Conservation (phyloP, 768 basidiomycete genomes). For the Termitomyces bulborhizus region DNA sequence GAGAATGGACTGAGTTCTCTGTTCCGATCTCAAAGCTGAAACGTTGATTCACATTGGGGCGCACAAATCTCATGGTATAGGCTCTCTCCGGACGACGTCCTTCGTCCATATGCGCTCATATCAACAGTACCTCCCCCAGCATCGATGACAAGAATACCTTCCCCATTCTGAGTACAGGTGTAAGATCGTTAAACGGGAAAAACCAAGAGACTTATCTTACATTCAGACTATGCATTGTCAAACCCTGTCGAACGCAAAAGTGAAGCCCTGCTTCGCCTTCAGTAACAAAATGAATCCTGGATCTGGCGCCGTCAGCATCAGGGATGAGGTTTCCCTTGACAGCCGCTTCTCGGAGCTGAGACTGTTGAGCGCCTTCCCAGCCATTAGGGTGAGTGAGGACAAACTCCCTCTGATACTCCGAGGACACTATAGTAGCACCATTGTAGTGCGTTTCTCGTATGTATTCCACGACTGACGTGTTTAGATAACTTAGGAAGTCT, state of each 20-base stretch:
- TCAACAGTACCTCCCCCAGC: constrained; percentile 52
- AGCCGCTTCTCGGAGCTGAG: constrained; percentile 40
- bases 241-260: constrained; percentile 37
- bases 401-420: constrained; percentile 31
- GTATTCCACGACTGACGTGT: constrained; percentile 29
- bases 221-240: constrained; percentile 22
- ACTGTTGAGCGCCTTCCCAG: constrained; percentile 50
- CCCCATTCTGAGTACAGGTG: constrained; percentile 16
- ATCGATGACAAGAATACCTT: constrained; percentile 41
- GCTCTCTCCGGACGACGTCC: constrained; percentile 16
- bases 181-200: constrained; percentile 1
- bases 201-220: constrained; percentile 12
- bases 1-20: not conserved
- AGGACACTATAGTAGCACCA: constrained; percentile 34
- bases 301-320: constrained; percentile 24
- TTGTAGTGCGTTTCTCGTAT: constrained; percentile 34
- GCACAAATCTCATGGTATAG: constrained; percentile 32
- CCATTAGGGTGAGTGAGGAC: constrained; percentile 53
- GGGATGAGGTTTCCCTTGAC: constrained; percentile 38
- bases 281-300: constrained; percentile 41
- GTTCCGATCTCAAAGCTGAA: not conserved
- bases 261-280: constrained; percentile 53
- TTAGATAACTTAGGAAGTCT: constrained; percentile 42
- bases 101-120: constrained; percentile 40
- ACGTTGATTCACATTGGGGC: constrained; percentile 15